Base-by-base conservation (phyloP, 805 yeast species). In the Candida maltosa region DNA sequence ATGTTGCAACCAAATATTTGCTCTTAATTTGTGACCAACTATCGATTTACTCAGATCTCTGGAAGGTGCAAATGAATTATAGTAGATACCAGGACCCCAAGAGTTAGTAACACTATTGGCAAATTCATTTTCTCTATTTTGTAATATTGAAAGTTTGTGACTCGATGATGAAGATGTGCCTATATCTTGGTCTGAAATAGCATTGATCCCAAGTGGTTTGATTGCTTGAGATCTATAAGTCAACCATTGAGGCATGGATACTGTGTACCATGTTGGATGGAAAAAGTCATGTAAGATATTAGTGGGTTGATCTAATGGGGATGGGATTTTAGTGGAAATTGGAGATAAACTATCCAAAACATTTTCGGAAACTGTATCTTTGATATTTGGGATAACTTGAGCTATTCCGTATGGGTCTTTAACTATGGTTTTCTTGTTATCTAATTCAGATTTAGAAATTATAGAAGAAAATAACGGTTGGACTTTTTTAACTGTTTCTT, bases 391-490 rank as follows among this genome's bases (percentile, higher is more conserved):
- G 17, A 87, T 60, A 2, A 87, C 76, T 41, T 79, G 80, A 21
- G 88, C 67, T n/a, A 79, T 53, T 31, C 72, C 69, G 50, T 85
- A 81, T 10, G 81, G 80, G 20, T 80, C 80, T 7, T 86, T 87
- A 4, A 84, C 70, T 2, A 72, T 61, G 2, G 84, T 76, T 32
- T 78, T 80, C 42, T 95, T 76, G 29, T 80, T 76, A 53, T 93
- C 97, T 34, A 88, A 60, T 15, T 73, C 64, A 0, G 97, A 86
- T 48, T 78, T 83, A 19, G 75, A 71, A 22, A 76, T 70, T 24
- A 82, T 60, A 0, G 95, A 82, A 5, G 95, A 74, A 53, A 93
- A 91, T 32, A 93, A 65, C 10, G 96, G 95, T 19, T 76, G 70
- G 26, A 81, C 87, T 3, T 83, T 78, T 3, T 37, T 23, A 12